Evolutionary conservation across 495 filamentous ascomycete species (phyloP).

Genomic region (Aspergillus steynii): DNA sequence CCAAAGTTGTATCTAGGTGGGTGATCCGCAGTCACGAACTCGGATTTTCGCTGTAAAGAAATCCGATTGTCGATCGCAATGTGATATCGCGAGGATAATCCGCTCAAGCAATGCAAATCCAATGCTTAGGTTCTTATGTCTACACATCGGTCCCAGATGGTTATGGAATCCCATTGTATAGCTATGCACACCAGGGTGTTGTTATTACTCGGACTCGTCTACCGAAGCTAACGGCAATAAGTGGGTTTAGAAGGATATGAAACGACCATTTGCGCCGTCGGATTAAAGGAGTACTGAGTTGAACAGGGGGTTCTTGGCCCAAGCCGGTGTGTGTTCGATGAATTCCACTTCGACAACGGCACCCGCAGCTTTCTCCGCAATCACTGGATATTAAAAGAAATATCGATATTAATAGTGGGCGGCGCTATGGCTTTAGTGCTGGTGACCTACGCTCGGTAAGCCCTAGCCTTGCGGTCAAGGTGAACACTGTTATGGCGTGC

Average conservation of each 20-base stretch:
- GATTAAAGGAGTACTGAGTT: background rate
- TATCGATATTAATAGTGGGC: background rate
- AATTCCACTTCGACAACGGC: background rate
- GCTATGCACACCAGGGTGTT: background rate
- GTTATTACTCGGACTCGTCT: background rate
- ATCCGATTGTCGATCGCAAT: conserved; percentile 1
- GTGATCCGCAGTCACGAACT: conserved; percentile 1
- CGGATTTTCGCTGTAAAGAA: conserved; percentile 8
- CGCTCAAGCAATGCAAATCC: background rate
- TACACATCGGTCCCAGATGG: background rate
- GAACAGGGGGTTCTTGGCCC: conserved; percentile 5
- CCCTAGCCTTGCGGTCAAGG: background rate
- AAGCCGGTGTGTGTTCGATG: background rate
- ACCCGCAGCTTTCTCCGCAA: background rate
- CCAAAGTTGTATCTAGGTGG: background rate
- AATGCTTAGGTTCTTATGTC: background rate
- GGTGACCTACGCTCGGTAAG: background rate
- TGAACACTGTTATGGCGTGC: background rate
- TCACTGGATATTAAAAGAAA: background rate
- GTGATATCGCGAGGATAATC: background rate
- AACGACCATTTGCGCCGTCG: conserved; percentile 1
- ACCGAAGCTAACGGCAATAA: background rate
- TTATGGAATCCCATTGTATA: background rate
- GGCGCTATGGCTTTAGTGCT: background rate
- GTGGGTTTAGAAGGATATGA: background rate